Conservation (phyloP, 2,329 filamentous ascomycete genomes). For the Teratosphaeria pseudoeucalypti region DNA sequence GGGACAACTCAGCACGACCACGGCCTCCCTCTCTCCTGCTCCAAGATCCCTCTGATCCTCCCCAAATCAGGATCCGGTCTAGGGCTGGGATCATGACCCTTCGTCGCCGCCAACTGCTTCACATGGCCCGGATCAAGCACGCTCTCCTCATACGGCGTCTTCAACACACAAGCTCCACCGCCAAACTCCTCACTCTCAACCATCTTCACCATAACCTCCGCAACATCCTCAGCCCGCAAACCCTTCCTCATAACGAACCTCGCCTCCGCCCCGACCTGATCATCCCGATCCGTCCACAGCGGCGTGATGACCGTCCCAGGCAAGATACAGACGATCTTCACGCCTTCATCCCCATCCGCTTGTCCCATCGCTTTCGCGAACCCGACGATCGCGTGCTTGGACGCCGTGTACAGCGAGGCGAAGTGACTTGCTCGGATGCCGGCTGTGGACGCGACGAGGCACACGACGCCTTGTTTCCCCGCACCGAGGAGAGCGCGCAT, state of each 20-base stretch:
- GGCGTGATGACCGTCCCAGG: constrained; percentile 22
- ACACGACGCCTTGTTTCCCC: constrained; percentile 28
- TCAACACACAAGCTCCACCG: constrained; percentile 14
- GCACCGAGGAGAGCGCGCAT: constrained; percentile 22
- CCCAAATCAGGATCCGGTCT: neutral
- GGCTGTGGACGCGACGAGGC: constrained; percentile 25
- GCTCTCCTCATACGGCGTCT: constrained; percentile 4
- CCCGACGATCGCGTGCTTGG: constrained; percentile 31
- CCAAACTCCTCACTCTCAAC: constrained; percentile 12
- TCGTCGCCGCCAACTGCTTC: neutral
- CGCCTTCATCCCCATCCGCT: constrained; percentile 23
- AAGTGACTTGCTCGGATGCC: constrained; percentile 23
- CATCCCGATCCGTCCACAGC: constrained; percentile 29
- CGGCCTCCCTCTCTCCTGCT: neutral
- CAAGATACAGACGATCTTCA: constrained; percentile 26
- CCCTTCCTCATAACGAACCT: constrained; percentile 8
- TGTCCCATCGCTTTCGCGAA: constrained; percentile 28
- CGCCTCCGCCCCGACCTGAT: constrained; percentile 13
- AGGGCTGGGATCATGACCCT: neutral
- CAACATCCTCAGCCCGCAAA: constrained; percentile 12
- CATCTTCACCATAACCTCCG: constrained; percentile 13
- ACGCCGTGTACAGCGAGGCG: constrained; percentile 27
- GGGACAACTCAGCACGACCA: neutral
- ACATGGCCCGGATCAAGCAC: constrained; percentile 8
- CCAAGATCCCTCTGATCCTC: neutral